Evolutionary conservation across 2,329 filamentous ascomycete genomes (phyloP).

Genomic region (Fusarium denticulatum): DNA sequence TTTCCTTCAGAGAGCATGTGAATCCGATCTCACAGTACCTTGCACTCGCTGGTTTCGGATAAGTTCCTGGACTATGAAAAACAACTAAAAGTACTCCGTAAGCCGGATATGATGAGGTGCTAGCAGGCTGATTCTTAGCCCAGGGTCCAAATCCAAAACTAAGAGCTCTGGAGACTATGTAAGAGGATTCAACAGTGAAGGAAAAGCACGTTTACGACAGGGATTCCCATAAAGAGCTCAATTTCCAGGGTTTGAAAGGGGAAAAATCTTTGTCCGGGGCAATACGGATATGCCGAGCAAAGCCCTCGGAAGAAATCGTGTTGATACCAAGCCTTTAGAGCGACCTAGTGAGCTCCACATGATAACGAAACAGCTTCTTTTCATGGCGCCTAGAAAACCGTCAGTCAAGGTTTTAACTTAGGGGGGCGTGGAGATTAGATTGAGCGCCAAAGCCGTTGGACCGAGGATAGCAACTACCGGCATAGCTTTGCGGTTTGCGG

Average conservation of each 20-base stretch:
- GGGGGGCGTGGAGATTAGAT: conserved; percentile 27
- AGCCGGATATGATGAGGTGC: background rate
- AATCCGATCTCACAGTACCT: background rate
- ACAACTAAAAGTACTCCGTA: background rate
- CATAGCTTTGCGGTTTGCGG: background rate
- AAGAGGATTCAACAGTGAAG: conserved; percentile 20
- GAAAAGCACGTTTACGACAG: conserved; percentile 27
- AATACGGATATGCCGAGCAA: conserved; percentile 26
- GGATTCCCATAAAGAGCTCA: background rate
- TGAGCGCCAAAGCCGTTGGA: conserved; percentile 37
- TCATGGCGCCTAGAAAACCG: conserved; percentile 24
- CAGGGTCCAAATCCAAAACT: conserved; percentile 13
- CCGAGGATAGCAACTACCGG: conserved; percentile 38
- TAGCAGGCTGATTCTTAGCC: background rate
- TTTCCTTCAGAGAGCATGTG: background rate
- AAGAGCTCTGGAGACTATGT: background rate
- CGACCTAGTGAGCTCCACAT: conserved; percentile 14
- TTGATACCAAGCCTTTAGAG: conserved; percentile 1
- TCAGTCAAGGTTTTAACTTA: conserved; percentile 3
- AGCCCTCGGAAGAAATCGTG: conserved; percentile 32
- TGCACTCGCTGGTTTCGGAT: background rate
- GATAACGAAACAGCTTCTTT: conserved; percentile 15
- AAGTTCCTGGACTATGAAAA: background rate
- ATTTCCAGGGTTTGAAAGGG: conserved; percentile 4
- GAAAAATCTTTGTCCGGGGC: conserved; percentile 17